A percentile compares a stretch with the other conserved stretches of the same genome.
These are phyloP conservation scores for Senna siamea DNA, from an alignment of 306 rosid genomes.

Conservation along the genomic window DNA sequence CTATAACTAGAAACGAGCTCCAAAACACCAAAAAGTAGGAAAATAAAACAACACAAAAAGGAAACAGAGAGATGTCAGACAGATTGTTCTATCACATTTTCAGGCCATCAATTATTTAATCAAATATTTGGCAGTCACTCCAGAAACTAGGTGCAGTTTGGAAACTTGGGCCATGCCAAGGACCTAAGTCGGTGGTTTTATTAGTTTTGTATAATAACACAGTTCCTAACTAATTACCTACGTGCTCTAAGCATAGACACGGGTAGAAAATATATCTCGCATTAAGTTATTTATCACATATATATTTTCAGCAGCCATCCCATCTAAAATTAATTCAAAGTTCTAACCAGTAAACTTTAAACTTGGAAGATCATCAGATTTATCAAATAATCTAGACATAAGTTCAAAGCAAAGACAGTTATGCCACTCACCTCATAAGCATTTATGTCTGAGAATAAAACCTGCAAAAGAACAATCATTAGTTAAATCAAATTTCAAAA, in stretches of 20 bases:
- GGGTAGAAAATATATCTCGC: background rate
- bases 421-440: slow-evolving; percentile 77
- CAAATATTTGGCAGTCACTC: slow-evolving; percentile 12
- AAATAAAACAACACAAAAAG: background rate
- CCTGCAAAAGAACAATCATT: slow-evolving; percentile 58
- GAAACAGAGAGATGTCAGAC: background rate
- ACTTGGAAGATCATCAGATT: slow-evolving; percentile 14
- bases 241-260: background rate
- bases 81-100: background rate
- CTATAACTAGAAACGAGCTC: background rate
- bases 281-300: background rate
- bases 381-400: background rate
- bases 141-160: background rate
- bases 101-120: background rate
- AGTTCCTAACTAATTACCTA: slow-evolving; percentile 5
- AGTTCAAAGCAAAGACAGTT: background rate
- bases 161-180: background rate
- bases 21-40: background rate
- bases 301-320: slow-evolving; percentile 15
- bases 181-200: background rate
- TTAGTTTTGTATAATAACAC: background rate
- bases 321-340: background rate
- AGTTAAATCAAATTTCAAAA: background rate
- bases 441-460: slow-evolving; percentile 82
- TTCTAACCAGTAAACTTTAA: slow-evolving; percentile 9